These are phyloP conservation scores for Geranomyces michiganensis DNA, from an alignment of 192 early-diverging fungal genomes.

Conservation along the genomic window DNA sequence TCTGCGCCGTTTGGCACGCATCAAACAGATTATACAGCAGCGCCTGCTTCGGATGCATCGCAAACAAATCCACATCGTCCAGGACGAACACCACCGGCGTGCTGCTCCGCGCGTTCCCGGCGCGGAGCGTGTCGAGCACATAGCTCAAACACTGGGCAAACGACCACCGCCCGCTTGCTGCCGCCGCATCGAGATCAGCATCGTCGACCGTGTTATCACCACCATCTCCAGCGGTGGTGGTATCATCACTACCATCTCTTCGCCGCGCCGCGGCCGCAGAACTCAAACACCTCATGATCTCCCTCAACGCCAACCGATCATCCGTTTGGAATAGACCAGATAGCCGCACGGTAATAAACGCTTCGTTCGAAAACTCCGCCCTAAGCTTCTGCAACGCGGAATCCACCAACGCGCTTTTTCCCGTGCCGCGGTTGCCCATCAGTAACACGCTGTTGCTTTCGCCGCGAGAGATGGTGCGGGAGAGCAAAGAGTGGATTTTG, in stretches of 20 bases:
- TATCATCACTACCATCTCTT: neutral
- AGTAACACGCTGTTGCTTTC: conserved; percentile 90
- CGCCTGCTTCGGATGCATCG: conserved; percentile 88
- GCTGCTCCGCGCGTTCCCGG: conserved; percentile 52
- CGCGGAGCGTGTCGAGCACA: conserved; percentile 65
- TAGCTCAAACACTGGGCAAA: conserved; percentile 72
- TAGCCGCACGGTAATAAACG: conserved; percentile 70
- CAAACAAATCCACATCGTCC: conserved; percentile 94
- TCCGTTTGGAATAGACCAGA: conserved; percentile 79
- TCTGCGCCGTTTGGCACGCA: conserved; percentile 78
- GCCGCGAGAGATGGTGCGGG: conserved; percentile 61
- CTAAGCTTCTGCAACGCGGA: neutral
- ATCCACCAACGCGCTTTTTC: conserved; percentile 60
- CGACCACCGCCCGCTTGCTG: conserved; percentile 47
- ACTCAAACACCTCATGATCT: conserved; percentile 80
- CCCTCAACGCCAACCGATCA: conserved; percentile 77
- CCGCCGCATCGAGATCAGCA: neutral
- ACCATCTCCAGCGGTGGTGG: neutral
- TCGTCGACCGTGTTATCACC: neutral
- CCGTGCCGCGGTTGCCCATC: conserved; percentile 78
- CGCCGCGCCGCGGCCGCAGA: conserved; percentile 52
- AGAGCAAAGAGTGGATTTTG: conserved; percentile 60
- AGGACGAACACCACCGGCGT: conserved; percentile 84
- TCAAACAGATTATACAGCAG: conserved; percentile 96
- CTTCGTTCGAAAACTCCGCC: conserved; percentile 38